Evolutionary conservation across 108 stramenopile genomes (phyloP).

Genomic region (Nitzschia putrida): DNA sequence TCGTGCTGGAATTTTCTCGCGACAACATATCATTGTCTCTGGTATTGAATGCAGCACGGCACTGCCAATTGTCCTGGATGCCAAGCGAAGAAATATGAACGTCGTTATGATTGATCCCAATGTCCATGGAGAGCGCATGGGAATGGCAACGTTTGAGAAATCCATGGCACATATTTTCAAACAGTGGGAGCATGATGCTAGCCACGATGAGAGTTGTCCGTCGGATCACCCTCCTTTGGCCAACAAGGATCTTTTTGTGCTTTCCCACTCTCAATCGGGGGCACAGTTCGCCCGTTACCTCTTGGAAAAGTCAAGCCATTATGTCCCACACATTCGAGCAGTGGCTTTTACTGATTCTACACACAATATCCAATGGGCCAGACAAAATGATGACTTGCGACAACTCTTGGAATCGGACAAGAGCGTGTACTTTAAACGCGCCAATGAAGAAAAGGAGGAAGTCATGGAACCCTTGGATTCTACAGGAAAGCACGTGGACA

Average conservation of each 20-base stretch:
- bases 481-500: constrained; percentile 45
- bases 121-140: constrained; percentile 61
- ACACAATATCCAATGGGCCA: constrained; percentile 84
- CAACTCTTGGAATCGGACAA: constrained; percentile 42
- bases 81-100: constrained; percentile 58
- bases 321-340: constrained; percentile 66
- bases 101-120: constrained; percentile 77
- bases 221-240: constrained; percentile 15
- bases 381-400: constrained; percentile 22
- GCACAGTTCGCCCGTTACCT: constrained; percentile 69
- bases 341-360: constrained; percentile 86
- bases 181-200: constrained; percentile 21
- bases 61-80: constrained; percentile 63
- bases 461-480: constrained; percentile 20
- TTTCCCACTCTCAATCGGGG: constrained; percentile 76
- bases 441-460: constrained; percentile 30
- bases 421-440: constrained; percentile 44
- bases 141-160: constrained; percentile 61
- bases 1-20: constrained; percentile 72
- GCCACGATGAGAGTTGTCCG: background rate
- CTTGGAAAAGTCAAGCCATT: constrained; percentile 49
- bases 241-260: constrained; percentile 49
- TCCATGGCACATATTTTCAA: constrained; percentile 53
- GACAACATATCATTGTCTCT: constrained; percentile 60
- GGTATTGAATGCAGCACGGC: constrained; percentile 75